A percentile compares a stretch with the other conserved stretches of the same genome.
phyloP scores from a whole-genome alignment of 2,329 filamentous ascomycete genomes.

The Endoconidiophora polonica region DNA sequence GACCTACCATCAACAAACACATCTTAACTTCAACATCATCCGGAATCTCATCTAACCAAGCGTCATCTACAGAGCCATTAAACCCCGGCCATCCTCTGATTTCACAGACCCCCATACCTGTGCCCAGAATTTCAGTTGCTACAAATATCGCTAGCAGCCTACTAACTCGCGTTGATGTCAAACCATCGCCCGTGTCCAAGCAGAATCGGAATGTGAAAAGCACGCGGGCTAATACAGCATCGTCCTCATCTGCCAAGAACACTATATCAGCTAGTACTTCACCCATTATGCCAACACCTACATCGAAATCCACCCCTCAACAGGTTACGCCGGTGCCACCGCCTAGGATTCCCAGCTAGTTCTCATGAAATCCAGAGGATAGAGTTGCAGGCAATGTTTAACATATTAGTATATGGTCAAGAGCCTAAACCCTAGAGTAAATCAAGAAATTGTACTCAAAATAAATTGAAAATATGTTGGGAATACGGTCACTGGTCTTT shows the following conservation, averaged over 20 bases:
- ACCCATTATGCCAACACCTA: no score
- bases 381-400: no score
- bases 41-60: constrained; percentile 1
- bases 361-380: neutral
- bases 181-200: neutral
- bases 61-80: constrained; percentile 1
- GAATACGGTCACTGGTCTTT: neutral
- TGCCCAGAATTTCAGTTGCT: neutral
- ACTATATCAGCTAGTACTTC: neutral
- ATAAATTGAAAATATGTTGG: no score
- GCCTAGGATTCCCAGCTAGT: neutral
- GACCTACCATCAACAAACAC: neutral
- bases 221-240: neutral
- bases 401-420: no score
- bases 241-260: neutral
- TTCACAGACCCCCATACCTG: constrained; percentile 1
- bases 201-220: neutral
- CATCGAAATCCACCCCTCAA: no score
- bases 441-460: no score
- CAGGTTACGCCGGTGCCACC: constrained; percentile 1
- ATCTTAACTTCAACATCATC: neutral
- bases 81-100: neutral
- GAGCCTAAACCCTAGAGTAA: no score
- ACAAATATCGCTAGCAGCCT: neutral
- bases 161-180: neutral